These are phyloP conservation scores for Leccinellum albellum DNA, from an alignment of 768 basidiomycete genomes.

Conservation along the genomic window DNA sequence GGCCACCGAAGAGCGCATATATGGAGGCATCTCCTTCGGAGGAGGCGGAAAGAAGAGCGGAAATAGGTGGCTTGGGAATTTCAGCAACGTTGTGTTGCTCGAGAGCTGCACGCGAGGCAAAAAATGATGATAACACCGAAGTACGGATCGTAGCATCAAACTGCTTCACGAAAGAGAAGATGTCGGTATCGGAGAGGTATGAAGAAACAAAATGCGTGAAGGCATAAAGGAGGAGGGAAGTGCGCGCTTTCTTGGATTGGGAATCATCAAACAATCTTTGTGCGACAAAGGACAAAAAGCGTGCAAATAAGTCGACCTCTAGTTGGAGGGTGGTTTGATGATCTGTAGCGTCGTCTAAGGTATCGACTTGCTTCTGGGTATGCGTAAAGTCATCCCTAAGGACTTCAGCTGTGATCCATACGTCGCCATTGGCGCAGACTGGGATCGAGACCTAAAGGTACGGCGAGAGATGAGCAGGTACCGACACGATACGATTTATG, in stretches of 20 bases:
- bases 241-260: slow-evolving; percentile 50
- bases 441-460: slow-evolving; percentile 72
- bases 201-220: slow-evolving; percentile 75
- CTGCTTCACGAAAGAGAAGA: slow-evolving; percentile 75
- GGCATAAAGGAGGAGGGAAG: slow-evolving; percentile 66
- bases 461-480: slow-evolving; percentile 1
- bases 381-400: slow-evolving; percentile 85
- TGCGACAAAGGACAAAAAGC: slow-evolving; percentile 78
- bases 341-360: slow-evolving; percentile 49
- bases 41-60: slow-evolving; percentile 67
- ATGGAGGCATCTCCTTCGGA: slow-evolving; percentile 62
- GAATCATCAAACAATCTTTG: slow-evolving; percentile 55
- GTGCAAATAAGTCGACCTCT: slow-evolving; percentile 73
- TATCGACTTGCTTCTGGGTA: slow-evolving; percentile 54
- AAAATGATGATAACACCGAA: slow-evolving; percentile 75
- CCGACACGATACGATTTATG: slow-evolving; percentile 2
- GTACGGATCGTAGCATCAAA: slow-evolving; percentile 77
- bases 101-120: slow-evolving; percentile 66
- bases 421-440: slow-evolving; percentile 72
- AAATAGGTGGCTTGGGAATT: slow-evolving; percentile 57
- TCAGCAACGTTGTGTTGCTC: slow-evolving; percentile 51
- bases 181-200: slow-evolving; percentile 68
- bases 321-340: slow-evolving; percentile 58
- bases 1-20: slow-evolving; percentile 95
- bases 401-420: slow-evolving; percentile 92